These are phyloP conservation scores for Nannochloropsis oceanica DNA, from an alignment of 108 stramenopile species.

Conservation along the genomic window DNA sequence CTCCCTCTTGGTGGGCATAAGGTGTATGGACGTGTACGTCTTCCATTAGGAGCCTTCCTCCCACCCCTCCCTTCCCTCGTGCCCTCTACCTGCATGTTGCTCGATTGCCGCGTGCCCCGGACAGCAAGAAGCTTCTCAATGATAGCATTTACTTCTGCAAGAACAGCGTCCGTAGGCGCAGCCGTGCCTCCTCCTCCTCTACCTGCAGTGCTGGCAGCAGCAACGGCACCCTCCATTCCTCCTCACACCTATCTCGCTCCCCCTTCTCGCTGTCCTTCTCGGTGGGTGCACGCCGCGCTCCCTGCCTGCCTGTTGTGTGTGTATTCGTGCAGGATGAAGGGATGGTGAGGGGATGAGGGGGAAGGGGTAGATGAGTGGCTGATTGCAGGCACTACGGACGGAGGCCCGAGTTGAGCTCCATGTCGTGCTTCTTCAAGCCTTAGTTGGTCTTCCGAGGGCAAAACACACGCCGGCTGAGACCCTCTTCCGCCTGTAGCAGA, in stretches of 20 bases:
- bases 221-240: neutral
- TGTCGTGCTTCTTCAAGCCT: too few species aligned
- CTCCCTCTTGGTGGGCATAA: too few species aligned
- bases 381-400: too few species aligned
- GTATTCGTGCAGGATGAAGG: neutral
- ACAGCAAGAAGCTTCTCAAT: constrained; percentile 26
- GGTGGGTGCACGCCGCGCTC: neutral
- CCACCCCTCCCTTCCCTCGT: neutral
- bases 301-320: neutral
- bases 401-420: too few species aligned
- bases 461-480: too few species aligned
- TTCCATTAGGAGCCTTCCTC: too few species aligned
- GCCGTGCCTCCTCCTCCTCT: neutral
- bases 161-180: neutral
- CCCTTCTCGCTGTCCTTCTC: neutral
- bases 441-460: too few species aligned
- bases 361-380: too few species aligned
- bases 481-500: too few species aligned
- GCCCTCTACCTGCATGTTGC: neutral
- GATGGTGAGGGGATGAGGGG: too few species aligned
- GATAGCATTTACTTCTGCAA: constrained; percentile 7
- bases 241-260: neutral
- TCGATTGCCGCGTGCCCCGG: constrained; percentile 60
- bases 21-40: too few species aligned
- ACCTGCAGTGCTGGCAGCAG: neutral